phyloP scores from a whole-genome alignment of 1,139 yeast species.

The Tardiomyces depauwii region DNA sequence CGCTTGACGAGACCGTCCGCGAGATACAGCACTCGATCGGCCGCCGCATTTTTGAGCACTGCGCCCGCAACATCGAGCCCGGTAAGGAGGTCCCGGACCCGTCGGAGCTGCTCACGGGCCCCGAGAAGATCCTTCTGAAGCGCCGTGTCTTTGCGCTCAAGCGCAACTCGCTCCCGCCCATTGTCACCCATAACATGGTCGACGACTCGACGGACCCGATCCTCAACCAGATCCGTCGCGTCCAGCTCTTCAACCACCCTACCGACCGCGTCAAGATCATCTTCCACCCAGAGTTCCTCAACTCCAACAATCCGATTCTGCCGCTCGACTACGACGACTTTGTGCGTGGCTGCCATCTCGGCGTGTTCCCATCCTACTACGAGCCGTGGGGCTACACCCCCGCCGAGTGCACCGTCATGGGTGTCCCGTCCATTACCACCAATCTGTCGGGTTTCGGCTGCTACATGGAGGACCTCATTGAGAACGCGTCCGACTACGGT shows the following conservation, averaged over 20 bases:
- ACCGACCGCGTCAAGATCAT: constrained; percentile 89
- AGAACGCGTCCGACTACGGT: constrained; percentile 90
- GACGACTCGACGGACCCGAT: constrained; percentile 90
- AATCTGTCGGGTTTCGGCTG: constrained; percentile 96
- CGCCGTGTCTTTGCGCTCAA: constrained; percentile 90
- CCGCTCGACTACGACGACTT: constrained; percentile 94
- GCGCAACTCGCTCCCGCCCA: constrained; percentile 82
- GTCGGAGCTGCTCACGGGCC: constrained; percentile 75
- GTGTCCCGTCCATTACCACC: constrained; percentile 97
- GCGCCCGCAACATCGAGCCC: constrained; percentile 65
- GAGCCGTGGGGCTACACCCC: constrained; percentile 99
- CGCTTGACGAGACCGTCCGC: constrained; percentile 77
- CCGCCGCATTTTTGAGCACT: constrained; percentile 79
- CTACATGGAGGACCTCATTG: constrained; percentile 96
- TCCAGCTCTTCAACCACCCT: constrained; percentile 79
- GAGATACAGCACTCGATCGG: constrained; percentile 88
- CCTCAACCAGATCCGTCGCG: constrained; percentile 83
- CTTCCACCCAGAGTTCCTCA: constrained; percentile 95
- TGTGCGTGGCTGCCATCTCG: constrained; percentile 95
- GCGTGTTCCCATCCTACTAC: constrained; percentile 96
- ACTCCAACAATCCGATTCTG: constrained; percentile 88
- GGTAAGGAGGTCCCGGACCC: constrained; percentile 52
- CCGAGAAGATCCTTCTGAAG: constrained; percentile 82
- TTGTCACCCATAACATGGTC: constrained; percentile 95
- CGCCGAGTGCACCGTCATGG: constrained; percentile 99